phyloP scores from a whole-genome alignment of 2,329 filamentous ascomycete species.

The Beauveria caledonica region DNA sequence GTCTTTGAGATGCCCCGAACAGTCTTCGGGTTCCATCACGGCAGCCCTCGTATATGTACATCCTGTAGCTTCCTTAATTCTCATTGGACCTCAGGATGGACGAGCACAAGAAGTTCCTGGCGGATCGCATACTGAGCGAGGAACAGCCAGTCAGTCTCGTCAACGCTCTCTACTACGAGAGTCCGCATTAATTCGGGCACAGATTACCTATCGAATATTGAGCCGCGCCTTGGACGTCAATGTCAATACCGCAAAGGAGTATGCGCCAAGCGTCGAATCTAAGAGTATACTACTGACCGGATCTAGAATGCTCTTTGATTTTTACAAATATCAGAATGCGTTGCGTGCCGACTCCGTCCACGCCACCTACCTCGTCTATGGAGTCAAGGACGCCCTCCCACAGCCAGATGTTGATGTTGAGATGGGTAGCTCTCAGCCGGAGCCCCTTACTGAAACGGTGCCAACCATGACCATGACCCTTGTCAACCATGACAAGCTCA shows the following conservation, averaged over 20 bases:
- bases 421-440: conserved; percentile 57
- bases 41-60: not conserved
- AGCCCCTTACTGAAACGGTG: conserved; percentile 39
- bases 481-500: conserved; percentile 63
- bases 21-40: not conserved
- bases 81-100: conserved; percentile 32
- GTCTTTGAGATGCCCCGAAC: not conserved
- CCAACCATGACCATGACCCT: conserved; percentile 55
- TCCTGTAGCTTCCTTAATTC: not conserved
- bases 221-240: conserved; percentile 78
- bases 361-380: conserved; percentile 85
- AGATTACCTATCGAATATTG: conserved; percentile 83
- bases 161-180: not conserved
- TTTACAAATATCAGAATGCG: conserved; percentile 68
- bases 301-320: conserved; percentile 75
- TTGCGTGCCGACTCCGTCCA: conserved; percentile 69
- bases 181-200: conserved; percentile 9
- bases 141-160: conserved; percentile 52
- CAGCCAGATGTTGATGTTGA: conserved; percentile 56
- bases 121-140: conserved; percentile 68
- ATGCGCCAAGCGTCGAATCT: conserved; percentile 21
- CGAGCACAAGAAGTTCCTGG: conserved; percentile 64
- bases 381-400: conserved; percentile 43
- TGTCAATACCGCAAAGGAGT: conserved; percentile 86
- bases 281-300: conserved; percentile 38